Base-by-base conservation (phyloP, 768 basidiomycete species). In the Cyclocybe aegerita region DNA sequence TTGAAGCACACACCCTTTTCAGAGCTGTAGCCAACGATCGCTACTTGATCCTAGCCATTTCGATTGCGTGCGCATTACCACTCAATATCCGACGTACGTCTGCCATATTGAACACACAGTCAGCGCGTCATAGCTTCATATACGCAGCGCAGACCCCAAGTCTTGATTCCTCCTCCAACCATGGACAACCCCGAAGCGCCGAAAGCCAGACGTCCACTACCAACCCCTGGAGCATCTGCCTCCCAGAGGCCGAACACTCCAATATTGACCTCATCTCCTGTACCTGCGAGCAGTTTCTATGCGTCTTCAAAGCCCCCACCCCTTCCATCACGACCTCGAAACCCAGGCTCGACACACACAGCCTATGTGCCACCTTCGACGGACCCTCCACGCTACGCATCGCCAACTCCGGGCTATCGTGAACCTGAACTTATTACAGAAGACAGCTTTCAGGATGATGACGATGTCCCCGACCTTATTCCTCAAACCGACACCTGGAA, bases 401-500 rank as follows among this genome's bases (percentile, higher is more conserved):
- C 68, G 8, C 47, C 66, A 10, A 55, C 65, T 9, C 53, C 67
- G 11, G 68, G 64, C 14, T 83, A 73, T 63, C 77, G 81, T 23
- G 81, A 85, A 61, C 81, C 82, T 0, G 80, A 84, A 59, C 69
- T 81, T 9, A 72, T 83, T 2, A 60, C 65, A 29, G 81, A 79
- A 35, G 70, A 70, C n/a, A 60, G 70, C 33, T 54, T 45, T 11
- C 69, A 67, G 17, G 64, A 65, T 11, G 72, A 68, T 10, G 70
- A 69, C 33, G 54, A 59, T 4, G 56, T 69, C 11, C 72, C 77
- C 4, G 64, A 69, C 10, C 66, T 78, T 44, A 64, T 77, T n/a
- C 72, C 77, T 29, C 55, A 65, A 1, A 66, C 70, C 2, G 63
- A 64, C 9, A 47, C 46, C 33, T 67, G 63, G 66, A 45, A 57